Evolutionary conservation across 2,329 filamentous ascomycete genomes (phyloP).

Genomic region (Corinectria fuckeliana): DNA sequence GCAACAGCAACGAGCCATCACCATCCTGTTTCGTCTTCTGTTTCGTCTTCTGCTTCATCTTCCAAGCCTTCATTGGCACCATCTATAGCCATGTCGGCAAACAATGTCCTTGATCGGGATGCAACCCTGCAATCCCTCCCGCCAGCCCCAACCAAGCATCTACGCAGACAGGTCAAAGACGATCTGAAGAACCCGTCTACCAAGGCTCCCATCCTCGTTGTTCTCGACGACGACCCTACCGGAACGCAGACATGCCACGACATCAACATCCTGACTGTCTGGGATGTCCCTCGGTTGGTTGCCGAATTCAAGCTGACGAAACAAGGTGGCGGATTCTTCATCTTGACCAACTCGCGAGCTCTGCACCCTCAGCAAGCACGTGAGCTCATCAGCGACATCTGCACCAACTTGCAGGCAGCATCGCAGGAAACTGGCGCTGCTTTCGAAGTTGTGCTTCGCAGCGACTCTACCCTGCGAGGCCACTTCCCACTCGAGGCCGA

Average conservation of each 20-base stretch:
- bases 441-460: conserved; percentile 62
- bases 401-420: conserved; percentile 54
- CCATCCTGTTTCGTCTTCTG: no score
- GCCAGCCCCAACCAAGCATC: conserved; percentile 10
- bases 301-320: conserved; percentile 50
- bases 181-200: conserved; percentile 18
- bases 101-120: conserved; percentile 6
- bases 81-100: conserved; percentile 8
- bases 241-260: conserved; percentile 68
- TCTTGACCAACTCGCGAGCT: conserved; percentile 65
- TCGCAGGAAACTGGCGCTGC: conserved; percentile 45
- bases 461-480: conserved; percentile 63
- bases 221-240: conserved; percentile 63
- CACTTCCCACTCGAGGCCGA: conserved; percentile 64
- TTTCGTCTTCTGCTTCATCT: no score
- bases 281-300: conserved; percentile 53
- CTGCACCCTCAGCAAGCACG: conserved; percentile 56
- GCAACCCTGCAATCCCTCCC: conserved; percentile 21
- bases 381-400: conserved; percentile 57
- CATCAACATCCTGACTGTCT: conserved; percentile 61
- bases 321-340: conserved; percentile 60
- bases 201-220: conserved; percentile 45
- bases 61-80: neutral
- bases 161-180: conserved; percentile 15
- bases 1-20: neutral